phyloP scores from a whole-genome alignment of 306 rosid species.

The Fagus sylvatica region DNA sequence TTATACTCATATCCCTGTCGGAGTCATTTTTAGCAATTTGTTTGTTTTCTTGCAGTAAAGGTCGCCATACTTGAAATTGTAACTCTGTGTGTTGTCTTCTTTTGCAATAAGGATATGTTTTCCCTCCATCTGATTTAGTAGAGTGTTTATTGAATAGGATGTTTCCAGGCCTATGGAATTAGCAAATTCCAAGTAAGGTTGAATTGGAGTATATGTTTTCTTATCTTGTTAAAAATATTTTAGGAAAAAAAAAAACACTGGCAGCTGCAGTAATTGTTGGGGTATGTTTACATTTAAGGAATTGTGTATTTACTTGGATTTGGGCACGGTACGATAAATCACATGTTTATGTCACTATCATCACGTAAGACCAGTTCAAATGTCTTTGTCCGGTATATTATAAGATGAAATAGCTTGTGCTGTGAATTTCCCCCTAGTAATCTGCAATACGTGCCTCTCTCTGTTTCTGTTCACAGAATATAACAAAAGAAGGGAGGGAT shows the following conservation, averaged over 20 bases:
- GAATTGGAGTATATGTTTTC: neutral
- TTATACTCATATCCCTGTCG: neutral
- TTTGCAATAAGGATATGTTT: too few relatives aligned
- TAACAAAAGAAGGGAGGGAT: slow-evolving; percentile 42
- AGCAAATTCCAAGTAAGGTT: too few relatives aligned
- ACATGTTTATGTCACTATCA: neutral
- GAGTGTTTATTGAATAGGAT: neutral
- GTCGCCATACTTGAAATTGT: neutral
- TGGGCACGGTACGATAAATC: neutral
- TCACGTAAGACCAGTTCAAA: too few relatives aligned
- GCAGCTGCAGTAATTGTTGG: neutral
- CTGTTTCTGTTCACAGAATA: slow-evolving; percentile 45
- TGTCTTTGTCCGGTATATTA: neutral
- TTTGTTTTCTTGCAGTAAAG: neutral
- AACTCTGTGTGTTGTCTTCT: neutral
- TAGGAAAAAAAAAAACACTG: neutral
- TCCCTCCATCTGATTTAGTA: neutral
- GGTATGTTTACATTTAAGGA: neutral
- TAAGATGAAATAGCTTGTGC: neutral
- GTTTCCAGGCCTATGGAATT: neutral
- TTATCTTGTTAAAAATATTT: neutral
- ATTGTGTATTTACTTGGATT: neutral
- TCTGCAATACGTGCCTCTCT: slow-evolving; percentile 17
- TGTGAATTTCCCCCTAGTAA: neutral
- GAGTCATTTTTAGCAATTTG: neutral